Evolutionary conservation across 2,329 filamentous ascomycete genomes (phyloP), one percentile per base, ranked within the genome.

Genomic region (Aspergillus caelatus): DNA sequence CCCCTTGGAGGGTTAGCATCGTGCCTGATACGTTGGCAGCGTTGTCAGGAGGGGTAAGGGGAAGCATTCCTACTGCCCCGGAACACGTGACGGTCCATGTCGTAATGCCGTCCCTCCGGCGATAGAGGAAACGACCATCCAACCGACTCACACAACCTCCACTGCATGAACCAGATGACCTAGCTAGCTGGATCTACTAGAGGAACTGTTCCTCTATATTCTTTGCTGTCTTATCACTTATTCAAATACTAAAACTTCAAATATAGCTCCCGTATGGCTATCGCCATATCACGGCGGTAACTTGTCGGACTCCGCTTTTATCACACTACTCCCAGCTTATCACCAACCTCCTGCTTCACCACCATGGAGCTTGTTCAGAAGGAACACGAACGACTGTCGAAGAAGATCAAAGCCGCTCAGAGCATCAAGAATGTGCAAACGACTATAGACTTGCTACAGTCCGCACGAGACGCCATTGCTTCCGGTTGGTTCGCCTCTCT

Each of bases 341-440:
- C 28, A 39, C 50, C 14, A 57, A 55, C 56, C 36, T 34, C 54
- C 54, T 50, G 54, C 30, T 57, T 39, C 58, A 53, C 63, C 70
- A 70, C 67, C 58, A 89, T 89, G 87, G 87, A 89, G 69, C 78
- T 82, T 62, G 82, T 97, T 68, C 86, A 91, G 76, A 88, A 88
- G 71, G 92, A 96, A 75, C 86, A 95, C 69, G 85, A 88, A 68
- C 87, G 88, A 71, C 87, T 96, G 64, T 86, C 87, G 71, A 88
- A 86, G 74, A 88, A 86, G 67, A 87, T 89, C 36, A 90, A 89
- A 73, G 85, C 94, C 52, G 86, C 86, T 4, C 86, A 90, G 61
- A 89, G 89, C 45, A 88, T 96, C 62, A 81, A 88, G 39, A 89
- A 96, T 84, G 91, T 96, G 21, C 93, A 98, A 75, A 86, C 87